phyloP scores from a whole-genome alignment of 208 protist species.

The Leishmania arabica region DNA sequence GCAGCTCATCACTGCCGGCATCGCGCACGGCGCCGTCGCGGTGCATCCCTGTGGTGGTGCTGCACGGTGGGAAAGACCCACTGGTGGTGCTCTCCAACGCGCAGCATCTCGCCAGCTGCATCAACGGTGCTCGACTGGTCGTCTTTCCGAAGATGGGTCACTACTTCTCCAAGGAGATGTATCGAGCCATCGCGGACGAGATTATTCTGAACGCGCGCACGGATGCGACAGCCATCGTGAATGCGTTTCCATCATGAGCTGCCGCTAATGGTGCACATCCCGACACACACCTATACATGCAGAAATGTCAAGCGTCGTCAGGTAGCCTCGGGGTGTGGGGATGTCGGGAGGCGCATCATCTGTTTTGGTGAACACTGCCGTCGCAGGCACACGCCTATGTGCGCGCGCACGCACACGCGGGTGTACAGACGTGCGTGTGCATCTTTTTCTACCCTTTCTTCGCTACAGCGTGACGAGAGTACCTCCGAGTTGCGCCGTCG shows the following conservation, averaged over 20 bases:
- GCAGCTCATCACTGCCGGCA: slow-evolving; percentile 30
- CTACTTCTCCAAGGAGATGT: slow-evolving; percentile 63
- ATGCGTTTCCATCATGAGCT: background rate
- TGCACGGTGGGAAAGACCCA: slow-evolving; percentile 77
- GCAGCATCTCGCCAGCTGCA: slow-evolving; percentile 52
- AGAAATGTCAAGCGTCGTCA: background rate
- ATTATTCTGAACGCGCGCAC: slow-evolving; percentile 52
- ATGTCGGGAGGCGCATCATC: too few species aligned
- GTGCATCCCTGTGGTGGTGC: slow-evolving; percentile 55
- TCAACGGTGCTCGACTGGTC: slow-evolving; percentile 51
- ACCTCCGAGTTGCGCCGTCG: background rate
- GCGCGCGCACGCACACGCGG: background rate
- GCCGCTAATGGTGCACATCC: background rate
- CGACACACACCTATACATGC: background rate
- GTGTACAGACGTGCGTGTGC: background rate
- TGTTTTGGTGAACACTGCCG: too few species aligned
- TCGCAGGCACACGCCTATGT: background rate
- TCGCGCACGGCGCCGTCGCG: slow-evolving; percentile 32
- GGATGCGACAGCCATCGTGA: background rate
- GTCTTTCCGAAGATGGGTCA: slow-evolving; percentile 78
- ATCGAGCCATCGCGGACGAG: slow-evolving; percentile 38
- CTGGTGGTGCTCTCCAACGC: slow-evolving; percentile 59
- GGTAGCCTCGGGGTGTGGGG: too few species aligned
- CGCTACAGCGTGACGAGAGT: background rate
- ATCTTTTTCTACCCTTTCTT: background rate